phyloP scores from a whole-genome alignment of 495 filamentous ascomycete species.

The Hypomontagnella monticulosa region DNA sequence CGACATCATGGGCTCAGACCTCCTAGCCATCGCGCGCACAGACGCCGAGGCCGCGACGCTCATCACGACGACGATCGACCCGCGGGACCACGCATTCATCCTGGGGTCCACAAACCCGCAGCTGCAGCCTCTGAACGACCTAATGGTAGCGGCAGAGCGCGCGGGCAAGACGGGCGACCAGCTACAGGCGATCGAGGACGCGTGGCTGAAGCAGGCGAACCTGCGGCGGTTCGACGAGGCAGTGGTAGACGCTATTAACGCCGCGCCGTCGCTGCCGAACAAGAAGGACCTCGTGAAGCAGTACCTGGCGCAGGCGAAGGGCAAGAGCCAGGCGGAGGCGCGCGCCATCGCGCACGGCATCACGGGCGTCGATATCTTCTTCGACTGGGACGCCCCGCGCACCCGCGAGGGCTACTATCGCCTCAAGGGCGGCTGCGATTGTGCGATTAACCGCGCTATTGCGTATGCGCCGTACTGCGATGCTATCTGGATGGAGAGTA shows the following conservation, averaged over 20 bases:
- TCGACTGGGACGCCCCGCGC: constrained; percentile 91
- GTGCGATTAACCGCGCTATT: constrained; percentile 88
- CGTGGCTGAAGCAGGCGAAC: constrained; percentile 82
- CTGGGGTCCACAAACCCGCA: constrained; percentile 86
- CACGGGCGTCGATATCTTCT: constrained; percentile 83
- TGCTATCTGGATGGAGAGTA: constrained; percentile 99
- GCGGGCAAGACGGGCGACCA: constrained; percentile 81
- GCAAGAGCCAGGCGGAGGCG: constrained; percentile 87
- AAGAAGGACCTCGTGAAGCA: constrained; percentile 71
- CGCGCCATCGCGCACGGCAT: constrained; percentile 81
- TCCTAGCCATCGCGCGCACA: constrained; percentile 90
- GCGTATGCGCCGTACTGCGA: constrained; percentile 95
- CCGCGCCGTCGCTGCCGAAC: constrained; percentile 62
- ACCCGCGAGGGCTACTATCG: constrained; percentile 96
- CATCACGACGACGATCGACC: constrained; percentile 95
- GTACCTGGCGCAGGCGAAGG: constrained; percentile 73
- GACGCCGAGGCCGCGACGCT: constrained; percentile 98
- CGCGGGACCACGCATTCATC: constrained; percentile 93
- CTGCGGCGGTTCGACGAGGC: constrained; percentile 93
- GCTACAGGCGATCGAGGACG: constrained; percentile 92
- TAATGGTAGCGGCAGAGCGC: constrained; percentile 88
- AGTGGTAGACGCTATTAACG: constrained; percentile 82
- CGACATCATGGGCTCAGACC: constrained; percentile 95
- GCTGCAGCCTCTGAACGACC: constrained; percentile 84
- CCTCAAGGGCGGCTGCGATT: constrained; percentile 89